These are phyloP conservation scores for Phytophthora idaei DNA, from an alignment of 352 stramenopile genomes.

Conservation along the genomic window DNA sequence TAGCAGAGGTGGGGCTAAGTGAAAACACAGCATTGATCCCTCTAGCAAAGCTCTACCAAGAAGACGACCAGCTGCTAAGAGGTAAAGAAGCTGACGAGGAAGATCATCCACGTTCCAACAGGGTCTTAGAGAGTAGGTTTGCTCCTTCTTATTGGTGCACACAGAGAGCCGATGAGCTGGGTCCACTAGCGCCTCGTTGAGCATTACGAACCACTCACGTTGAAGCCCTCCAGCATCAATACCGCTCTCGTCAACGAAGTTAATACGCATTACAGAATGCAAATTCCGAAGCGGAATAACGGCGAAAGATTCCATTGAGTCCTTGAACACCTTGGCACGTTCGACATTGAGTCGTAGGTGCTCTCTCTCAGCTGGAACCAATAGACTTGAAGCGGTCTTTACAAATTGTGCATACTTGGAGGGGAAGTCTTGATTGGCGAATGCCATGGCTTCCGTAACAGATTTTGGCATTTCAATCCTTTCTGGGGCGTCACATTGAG, in stretches of 20 bases:
- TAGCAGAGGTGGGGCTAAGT: not conserved
- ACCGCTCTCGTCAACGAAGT: conserved; percentile 66
- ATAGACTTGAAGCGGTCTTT: not conserved
- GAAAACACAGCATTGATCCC: not conserved
- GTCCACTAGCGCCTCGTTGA: not conserved
- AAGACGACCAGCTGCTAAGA: not conserved
- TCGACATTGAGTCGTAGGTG: not conserved
- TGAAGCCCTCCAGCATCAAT: conserved; percentile 63
- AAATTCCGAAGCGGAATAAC: conserved; percentile 33
- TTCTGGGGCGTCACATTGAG: too few species aligned
- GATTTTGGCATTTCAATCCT: too few species aligned
- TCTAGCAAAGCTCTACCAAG: not conserved
- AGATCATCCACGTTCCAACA: not conserved
- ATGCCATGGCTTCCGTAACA: too few species aligned
- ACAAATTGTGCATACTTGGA: not conserved
- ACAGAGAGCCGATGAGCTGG: not conserved
- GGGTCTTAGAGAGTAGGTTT: not conserved
- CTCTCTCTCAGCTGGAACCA: not conserved
- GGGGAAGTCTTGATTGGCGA: too few species aligned
- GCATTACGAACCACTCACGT: not conserved
- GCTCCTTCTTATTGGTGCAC: not conserved
- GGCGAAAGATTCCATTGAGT: conserved; percentile 41
- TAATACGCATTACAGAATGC: conserved; percentile 45
- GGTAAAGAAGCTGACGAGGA: not conserved
- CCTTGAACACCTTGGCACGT: not conserved